Conservation (phyloP, 2,329 filamentous ascomycete genomes). For the Domatiomyces catenatus region DNA sequence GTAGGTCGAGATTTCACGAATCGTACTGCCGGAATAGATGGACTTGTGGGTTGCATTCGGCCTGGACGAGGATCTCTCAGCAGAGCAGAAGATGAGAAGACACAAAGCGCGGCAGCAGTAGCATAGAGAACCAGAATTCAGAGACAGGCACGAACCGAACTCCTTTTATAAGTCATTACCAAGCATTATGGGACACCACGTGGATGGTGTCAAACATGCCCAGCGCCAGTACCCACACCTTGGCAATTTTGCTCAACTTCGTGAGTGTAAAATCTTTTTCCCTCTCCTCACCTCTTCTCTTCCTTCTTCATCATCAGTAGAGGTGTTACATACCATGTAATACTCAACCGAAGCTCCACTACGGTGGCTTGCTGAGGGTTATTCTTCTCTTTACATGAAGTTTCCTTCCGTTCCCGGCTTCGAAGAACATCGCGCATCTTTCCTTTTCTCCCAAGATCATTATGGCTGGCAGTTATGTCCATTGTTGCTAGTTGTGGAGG, state of each 20-base stretch:
- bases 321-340: conserved; percentile 35
- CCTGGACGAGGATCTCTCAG: no score
- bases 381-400: conserved; percentile 23
- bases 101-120: no score
- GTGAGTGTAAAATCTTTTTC: conserved; percentile 2
- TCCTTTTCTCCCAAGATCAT: conserved; percentile 30
- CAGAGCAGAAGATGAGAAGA: no score
- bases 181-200: no score
- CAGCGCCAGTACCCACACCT: background rate
- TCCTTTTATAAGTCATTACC: background rate
- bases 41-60: no score
- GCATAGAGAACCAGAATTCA: no score
- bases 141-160: no score
- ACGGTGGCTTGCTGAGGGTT: conserved; percentile 36
- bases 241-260: background rate
- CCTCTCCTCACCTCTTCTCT: conserved; percentile 23
- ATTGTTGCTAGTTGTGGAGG: conserved; percentile 34
- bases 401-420: conserved; percentile 37
- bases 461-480: conserved; percentile 26
- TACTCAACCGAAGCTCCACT: conserved; percentile 33
- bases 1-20: no score
- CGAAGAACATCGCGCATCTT: conserved; percentile 27
- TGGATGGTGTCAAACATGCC: background rate
- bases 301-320: conserved; percentile 35
- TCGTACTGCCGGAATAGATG: no score